phyloP scores from a whole-genome alignment of 768 basidiomycete genomes.

The Rhizopogon vulgaris region DNA sequence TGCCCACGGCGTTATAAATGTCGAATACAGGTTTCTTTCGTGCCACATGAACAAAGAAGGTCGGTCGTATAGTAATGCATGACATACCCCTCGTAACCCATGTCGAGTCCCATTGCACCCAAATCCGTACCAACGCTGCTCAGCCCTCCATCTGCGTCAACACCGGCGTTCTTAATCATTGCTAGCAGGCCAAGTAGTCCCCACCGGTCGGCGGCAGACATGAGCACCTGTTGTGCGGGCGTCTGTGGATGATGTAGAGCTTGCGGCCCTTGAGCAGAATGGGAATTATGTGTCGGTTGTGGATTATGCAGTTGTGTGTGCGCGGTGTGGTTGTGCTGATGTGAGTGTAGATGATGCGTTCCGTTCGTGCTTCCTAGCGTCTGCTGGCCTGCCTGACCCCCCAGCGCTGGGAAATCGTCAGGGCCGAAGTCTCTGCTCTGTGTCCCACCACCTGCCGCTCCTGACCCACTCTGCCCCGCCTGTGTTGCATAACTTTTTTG shows the following conservation, averaged over 20 bases:
- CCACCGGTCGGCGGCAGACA: slow-evolving; percentile 93
- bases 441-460: slow-evolving; percentile 3
- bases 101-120: slow-evolving; percentile 86
- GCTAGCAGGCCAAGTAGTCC: slow-evolving; percentile 82
- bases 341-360: slow-evolving; percentile 29
- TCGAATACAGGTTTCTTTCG: slow-evolving; percentile 76
- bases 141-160: slow-evolving; percentile 75
- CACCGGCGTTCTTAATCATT: slow-evolving; percentile 73
- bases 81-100: slow-evolving; percentile 76
- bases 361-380: slow-evolving; percentile 25
- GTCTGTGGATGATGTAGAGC: slow-evolving; percentile 65
- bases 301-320: slow-evolving; percentile 23
- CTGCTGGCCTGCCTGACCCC: slow-evolving; percentile 47
- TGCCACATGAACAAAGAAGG: slow-evolving; percentile 16
- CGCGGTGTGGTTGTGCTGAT: slow-evolving; percentile 27
- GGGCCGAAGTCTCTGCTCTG: slow-evolving; percentile 52
- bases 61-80: slow-evolving; percentile 13
- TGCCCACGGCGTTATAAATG: slow-evolving; percentile 95
- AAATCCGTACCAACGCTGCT: slow-evolving; percentile 87
- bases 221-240: slow-evolving; percentile 88
- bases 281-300: slow-evolving; percentile 10
- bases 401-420: slow-evolving; percentile 86
- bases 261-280: slow-evolving; percentile 11
- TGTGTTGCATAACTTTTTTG: slow-evolving; percentile 76
- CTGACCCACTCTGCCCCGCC: slow-evolving; percentile 49